Conservation (phyloP, 2,329 filamentous ascomycete genomes). For the Verticillium zaregamsianum region DNA sequence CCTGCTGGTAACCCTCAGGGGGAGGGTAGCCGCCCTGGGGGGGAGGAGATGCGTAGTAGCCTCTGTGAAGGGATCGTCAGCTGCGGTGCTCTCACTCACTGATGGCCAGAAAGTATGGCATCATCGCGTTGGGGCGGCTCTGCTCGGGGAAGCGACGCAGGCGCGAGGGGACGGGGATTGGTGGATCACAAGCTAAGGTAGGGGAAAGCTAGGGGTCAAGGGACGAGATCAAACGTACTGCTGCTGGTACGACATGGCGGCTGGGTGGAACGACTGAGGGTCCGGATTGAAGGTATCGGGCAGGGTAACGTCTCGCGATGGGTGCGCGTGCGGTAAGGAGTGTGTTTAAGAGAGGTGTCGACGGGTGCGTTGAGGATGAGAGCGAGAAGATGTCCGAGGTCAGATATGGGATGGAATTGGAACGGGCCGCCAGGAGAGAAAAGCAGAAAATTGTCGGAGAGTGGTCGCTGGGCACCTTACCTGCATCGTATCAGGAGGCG, state of each 20-base stretch:
- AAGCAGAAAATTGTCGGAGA: not conserved
- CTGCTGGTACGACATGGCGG: constrained; percentile 3
- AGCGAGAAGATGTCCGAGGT: not conserved
- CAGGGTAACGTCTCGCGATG: not conserved
- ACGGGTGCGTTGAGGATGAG: not conserved
- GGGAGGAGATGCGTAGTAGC: constrained; percentile 14
- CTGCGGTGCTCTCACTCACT: not conserved
- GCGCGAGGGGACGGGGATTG: not conserved
- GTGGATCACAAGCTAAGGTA: not conserved
- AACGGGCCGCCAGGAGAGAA: not conserved
- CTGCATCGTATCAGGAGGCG: not conserved
- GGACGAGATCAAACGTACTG: not conserved
- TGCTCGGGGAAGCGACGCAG: not conserved
- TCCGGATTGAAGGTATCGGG: not conserved
- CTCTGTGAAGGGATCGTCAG: not conserved
- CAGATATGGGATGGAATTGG: not conserved
- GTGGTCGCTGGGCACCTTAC: not conserved
- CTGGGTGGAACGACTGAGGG: not conserved
- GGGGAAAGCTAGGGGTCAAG: not conserved
- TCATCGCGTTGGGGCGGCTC: not conserved
- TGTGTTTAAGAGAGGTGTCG: not conserved
- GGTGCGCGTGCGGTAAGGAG: not conserved
- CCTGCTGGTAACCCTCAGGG: constrained; percentile 7
- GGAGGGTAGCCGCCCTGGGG: constrained; percentile 19
- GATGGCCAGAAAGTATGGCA: not conserved